Percentiles rank a stretch among this genome's conserved stretches.
These are phyloP conservation scores for Teunomyces kruisii DNA, from an alignment of 805 yeast genomes.

Conservation along the genomic window DNA sequence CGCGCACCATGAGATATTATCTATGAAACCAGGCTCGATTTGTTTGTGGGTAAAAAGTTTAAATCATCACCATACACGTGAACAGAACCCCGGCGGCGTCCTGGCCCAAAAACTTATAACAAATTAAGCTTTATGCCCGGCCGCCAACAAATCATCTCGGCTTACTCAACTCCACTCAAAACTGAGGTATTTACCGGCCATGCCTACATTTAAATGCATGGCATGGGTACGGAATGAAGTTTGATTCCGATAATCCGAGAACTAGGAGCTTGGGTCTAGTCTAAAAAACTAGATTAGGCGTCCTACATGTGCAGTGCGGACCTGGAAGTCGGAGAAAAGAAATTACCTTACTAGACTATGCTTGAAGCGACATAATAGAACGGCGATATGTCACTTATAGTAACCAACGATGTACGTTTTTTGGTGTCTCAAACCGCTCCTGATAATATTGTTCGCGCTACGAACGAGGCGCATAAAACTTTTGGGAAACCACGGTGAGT, in stretches of 20 bases:
- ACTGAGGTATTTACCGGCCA: not conserved
- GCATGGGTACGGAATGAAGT: not conserved
- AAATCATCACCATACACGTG: not conserved
- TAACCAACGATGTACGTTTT: not conserved
- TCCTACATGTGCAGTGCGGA: not conserved
- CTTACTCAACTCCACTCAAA: no score
- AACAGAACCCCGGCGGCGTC: not conserved
- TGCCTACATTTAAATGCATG: not conserved
- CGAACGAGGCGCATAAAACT: conserved; percentile 3
- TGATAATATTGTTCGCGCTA: conserved; percentile 1
- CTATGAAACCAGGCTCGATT: not conserved
- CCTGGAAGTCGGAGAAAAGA: not conserved
- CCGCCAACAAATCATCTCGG: not conserved
- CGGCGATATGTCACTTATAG: conserved; percentile 1
- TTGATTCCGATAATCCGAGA: conserved; percentile 2
- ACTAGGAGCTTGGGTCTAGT: not conserved
- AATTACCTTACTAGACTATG: not conserved
- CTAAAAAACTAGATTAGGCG: not conserved
- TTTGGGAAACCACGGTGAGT: not conserved
- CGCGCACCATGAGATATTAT: not conserved
- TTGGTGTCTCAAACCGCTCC: not conserved
- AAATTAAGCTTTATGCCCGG: conserved; percentile 1
- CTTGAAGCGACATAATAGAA: not conserved
- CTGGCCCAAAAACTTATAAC: not conserved
- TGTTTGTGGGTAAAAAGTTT: not conserved